Evolutionary conservation across 1,284 basidiomycete genomes (phyloP), one percentile per base, ranked within the genome.

Genomic region (Cryptococcus sp.): DNA sequence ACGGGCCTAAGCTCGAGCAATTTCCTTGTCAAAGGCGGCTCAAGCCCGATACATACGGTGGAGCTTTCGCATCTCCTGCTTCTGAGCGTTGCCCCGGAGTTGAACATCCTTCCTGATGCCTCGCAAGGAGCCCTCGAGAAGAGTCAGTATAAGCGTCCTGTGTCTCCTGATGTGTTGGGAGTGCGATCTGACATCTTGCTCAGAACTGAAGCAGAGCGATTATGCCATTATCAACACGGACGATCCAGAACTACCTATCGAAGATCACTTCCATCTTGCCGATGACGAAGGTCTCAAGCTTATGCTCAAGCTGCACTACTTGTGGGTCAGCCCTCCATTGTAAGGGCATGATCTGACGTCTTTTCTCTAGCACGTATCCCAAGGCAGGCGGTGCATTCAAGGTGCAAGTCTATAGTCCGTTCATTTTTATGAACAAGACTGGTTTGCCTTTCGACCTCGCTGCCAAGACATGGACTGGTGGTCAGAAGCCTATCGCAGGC

Each of bases 141-240:
- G 30, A 35, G 30, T 35, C 5, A 35, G 30, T 8, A 3, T 35
- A 2, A 30, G 30, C 30, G 30, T 13, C 30, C 13, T 35, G 30
- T 5, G 4, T 35, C 10, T 13, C 30, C 2, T 35, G 30, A 35
- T 35, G 4, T 4, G 8, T 13, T 35, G 8, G 22, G 5, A 46
- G 48, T 30, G 41, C 41, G 42, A 39, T 11, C 48, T 53, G 41
- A 50, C 20, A 10, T 35, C 19, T 38, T 7, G 35, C 22, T 6
- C 25, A 69, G 67, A 65, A 42, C 50, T 72, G 22, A 90, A 90
- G 68, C 89, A 93, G n/a, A 95, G 93, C 76, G 95, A 99, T 64
- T 99, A 98, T 69, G 89, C 93, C 2, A 98, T 99, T 76, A 95
- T 99, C 79, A 96, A 94, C 66, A 93, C 91, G 5, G 93, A 97